Evolutionary conservation across 2,329 filamentous ascomycete species (phyloP).

Genomic region (Achaetomium macrosporum): DNA sequence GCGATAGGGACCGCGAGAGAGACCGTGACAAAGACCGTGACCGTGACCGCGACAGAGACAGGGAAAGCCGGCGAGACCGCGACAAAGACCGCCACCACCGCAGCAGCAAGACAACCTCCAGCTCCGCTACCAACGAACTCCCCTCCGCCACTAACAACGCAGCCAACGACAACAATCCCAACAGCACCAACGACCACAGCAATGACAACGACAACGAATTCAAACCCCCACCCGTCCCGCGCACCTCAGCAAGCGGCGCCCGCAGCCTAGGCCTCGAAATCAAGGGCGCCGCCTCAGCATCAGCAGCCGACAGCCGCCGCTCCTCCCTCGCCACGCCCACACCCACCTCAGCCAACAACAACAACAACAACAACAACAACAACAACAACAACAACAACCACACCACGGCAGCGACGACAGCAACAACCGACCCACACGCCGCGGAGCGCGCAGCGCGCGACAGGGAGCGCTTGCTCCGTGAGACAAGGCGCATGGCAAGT

Average conservation of each 20-base stretch:
- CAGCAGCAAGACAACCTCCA: slow-evolving; percentile 28
- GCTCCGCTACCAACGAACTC: slow-evolving; percentile 6
- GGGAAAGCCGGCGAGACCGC: slow-evolving; percentile 1
- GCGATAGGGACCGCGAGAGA: slow-evolving; percentile 14
- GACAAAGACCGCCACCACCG: slow-evolving; percentile 33
- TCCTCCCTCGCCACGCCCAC: slow-evolving; percentile 30
- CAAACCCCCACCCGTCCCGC: slow-evolving; percentile 39
- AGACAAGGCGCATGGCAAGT: slow-evolving; percentile 59
- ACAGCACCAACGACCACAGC: neutral
- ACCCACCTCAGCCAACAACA: slow-evolving; percentile 16
- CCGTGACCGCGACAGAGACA: slow-evolving; percentile 10
- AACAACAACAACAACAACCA: slow-evolving; percentile 20
- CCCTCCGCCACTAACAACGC: neutral
- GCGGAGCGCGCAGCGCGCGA: slow-evolving; percentile 62
- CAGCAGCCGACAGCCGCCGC: slow-evolving; percentile 30
- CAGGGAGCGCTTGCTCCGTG: slow-evolving; percentile 60
- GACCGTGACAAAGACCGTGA: slow-evolving; percentile 7
- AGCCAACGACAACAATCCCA: neutral
- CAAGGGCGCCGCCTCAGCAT: slow-evolving; percentile 30
- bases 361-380: slow-evolving; percentile 11
- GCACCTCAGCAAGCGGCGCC: slow-evolving; percentile 24
- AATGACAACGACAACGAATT: slow-evolving; percentile 29
- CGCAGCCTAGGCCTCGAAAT: slow-evolving; percentile 29
- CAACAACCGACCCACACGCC: slow-evolving; percentile 53
- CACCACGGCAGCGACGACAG: slow-evolving; percentile 20